These are phyloP conservation scores for Lactarius evosmus DNA, from an alignment of 768 basidiomycete species.

Conservation along the genomic window DNA sequence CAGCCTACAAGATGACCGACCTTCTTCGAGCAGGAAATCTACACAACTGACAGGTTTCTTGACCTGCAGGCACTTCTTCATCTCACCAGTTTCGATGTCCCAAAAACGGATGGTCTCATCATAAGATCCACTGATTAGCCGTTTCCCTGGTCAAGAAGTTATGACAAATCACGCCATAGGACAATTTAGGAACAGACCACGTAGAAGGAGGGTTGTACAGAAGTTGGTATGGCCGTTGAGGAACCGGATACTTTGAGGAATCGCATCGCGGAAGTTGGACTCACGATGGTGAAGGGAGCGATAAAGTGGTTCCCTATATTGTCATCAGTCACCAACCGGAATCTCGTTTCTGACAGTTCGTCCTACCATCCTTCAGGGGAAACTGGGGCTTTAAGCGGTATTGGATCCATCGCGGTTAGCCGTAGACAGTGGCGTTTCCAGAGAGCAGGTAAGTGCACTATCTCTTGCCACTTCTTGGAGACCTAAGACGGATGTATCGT, in stretches of 20 bases:
- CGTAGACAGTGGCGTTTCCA: constrained; percentile 76
- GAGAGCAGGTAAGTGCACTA: constrained; percentile 60
- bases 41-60: constrained; percentile 92
- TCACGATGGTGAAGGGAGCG: constrained; percentile 82
- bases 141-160: constrained; percentile 47
- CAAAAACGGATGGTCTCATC: constrained; percentile 93
- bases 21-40: constrained; percentile 80
- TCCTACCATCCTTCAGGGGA: constrained; percentile 71
- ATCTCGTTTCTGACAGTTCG: constrained; percentile 13
- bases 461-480: constrained; percentile 43
- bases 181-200: constrained; percentile 37
- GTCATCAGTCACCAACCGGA: not conserved
- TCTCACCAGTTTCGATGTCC: constrained; percentile 67
- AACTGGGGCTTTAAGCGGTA: constrained; percentile 57
- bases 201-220: constrained; percentile 75
- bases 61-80: constrained; percentile 74
- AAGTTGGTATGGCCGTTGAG: constrained; percentile 83
- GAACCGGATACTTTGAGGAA: constrained; percentile 76
- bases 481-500: constrained; percentile 33
- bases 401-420: constrained; percentile 70
- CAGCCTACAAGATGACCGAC: constrained; percentile 36
- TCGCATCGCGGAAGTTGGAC: constrained; percentile 71
- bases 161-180: not conserved
- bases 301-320: constrained; percentile 61
- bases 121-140: constrained; percentile 85